These are phyloP conservation scores for Hippophae tibetana DNA, from an alignment of 306 rosid genomes.

Conservation along the genomic window DNA sequence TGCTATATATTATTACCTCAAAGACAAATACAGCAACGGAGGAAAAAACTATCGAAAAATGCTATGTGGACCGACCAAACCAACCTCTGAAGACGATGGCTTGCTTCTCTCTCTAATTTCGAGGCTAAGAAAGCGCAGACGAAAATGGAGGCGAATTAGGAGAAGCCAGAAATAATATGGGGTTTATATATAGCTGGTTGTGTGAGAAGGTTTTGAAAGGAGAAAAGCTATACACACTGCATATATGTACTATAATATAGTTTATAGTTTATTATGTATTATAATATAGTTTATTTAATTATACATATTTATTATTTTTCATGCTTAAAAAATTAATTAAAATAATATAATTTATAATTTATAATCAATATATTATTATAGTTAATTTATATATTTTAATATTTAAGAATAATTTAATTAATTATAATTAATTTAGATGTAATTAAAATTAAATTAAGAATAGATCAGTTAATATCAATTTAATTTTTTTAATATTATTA, in stretches of 20 bases:
- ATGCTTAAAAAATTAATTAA: no score
- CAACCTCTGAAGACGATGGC: conserved; percentile 15
- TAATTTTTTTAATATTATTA: no score
- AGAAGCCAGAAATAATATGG: conserved; percentile 1
- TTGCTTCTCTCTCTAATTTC: neutral
- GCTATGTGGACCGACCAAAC: conserved; percentile 7
- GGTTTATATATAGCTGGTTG: conserved; percentile 13
- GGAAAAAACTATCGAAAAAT: conserved; percentile 1
- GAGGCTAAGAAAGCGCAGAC: conserved; percentile 2
- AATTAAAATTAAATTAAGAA: no score
- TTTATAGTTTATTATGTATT: no score
- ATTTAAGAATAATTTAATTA: no score
- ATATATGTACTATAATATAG: conserved; percentile 13
- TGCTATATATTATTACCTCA: neutral
- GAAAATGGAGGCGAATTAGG: conserved; percentile 15
- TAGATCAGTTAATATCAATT: no score
- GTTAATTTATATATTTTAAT: no score
- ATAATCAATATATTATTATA: no score
- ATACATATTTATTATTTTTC: no score
- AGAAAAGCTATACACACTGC: conserved; percentile 27
- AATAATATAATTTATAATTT: no score
- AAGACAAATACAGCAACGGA: conserved; percentile 12
- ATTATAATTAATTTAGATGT: no score
- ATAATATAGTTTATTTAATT: no score
- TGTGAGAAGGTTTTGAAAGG: neutral